These are phyloP conservation scores for Clathrus columnatus DNA, from an alignment of 768 basidiomycete species.

Conservation along the genomic window DNA sequence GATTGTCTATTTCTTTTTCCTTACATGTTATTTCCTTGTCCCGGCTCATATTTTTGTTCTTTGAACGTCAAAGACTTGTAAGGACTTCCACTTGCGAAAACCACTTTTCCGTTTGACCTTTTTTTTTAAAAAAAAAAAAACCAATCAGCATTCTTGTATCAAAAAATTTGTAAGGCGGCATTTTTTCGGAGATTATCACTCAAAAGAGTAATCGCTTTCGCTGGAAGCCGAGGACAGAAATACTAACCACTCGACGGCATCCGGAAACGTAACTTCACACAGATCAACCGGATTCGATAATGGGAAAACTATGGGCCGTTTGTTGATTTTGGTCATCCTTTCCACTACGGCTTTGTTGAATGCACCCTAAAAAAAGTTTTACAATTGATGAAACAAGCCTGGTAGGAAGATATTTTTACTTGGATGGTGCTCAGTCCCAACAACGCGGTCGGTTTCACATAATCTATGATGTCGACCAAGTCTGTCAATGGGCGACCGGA, in stretches of 20 bases:
- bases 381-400: not conserved
- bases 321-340: conserved; percentile 31
- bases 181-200: not conserved
- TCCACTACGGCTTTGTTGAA: conserved; percentile 29
- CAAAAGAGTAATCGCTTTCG: conserved; percentile 16
- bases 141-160: not conserved
- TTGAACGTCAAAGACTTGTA: conserved; percentile 27
- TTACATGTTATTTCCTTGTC: conserved; percentile 37
- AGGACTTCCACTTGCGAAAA: conserved; percentile 34
- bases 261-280: conserved; percentile 23
- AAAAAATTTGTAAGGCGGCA: not conserved
- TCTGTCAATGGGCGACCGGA: conserved; percentile 26
- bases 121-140: not conserved
- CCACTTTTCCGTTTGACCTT: conserved; percentile 12
- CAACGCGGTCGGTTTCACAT: conserved; percentile 35
- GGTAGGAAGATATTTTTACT: conserved; percentile 16
- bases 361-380: conserved; percentile 4
- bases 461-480: conserved; percentile 30
- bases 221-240: conserved; percentile 16
- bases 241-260: conserved; percentile 21
- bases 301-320: conserved; percentile 35
- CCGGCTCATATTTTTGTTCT: conserved; percentile 24
- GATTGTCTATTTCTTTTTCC: not conserved
- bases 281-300: conserved; percentile 29
- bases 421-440: conserved; percentile 35